Percentiles rank a stretch among this genome's conserved stretches.
Conservation (phyloP, 345 rosid species). For the Abelmoschus esculentus region DNA sequence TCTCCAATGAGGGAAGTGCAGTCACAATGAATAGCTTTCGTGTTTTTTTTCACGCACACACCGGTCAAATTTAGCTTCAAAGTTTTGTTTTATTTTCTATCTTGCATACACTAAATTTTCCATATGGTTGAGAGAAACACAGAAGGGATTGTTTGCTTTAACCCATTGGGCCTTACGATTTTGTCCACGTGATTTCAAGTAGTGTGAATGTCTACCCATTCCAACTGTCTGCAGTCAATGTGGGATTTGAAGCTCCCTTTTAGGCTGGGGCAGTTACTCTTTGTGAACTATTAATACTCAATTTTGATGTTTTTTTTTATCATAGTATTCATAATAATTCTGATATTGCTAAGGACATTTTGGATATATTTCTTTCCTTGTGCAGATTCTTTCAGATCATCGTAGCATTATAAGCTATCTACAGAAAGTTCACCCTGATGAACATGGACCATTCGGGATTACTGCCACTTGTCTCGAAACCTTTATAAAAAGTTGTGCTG, state of each 20-base stretch:
- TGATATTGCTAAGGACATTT: conserved; percentile 6
- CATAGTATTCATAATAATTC: background rate
- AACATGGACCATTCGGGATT: conserved; percentile 90
- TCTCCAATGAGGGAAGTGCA: conserved; percentile 3
- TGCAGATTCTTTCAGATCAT: conserved; percentile 88
- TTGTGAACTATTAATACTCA: background rate
- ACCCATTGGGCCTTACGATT: too few species aligned
- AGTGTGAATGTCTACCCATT: too few species aligned
- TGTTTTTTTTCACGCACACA: background rate
- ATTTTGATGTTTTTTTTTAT: background rate
- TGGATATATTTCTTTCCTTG: conserved; percentile 2
- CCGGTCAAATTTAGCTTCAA: background rate
- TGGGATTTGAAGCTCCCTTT: background rate
- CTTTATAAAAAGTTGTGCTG: conserved; percentile 96
- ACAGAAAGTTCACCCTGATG: conserved; percentile 96
- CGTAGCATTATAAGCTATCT: conserved; percentile 85
- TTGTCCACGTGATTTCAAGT: too few species aligned
- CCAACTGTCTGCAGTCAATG: background rate
- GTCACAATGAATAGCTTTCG: background rate
- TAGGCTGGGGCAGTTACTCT: background rate
- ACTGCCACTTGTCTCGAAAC: conserved; percentile 94
- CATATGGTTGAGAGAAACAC: background rate
- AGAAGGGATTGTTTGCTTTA: too few species aligned
- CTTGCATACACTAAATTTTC: background rate
- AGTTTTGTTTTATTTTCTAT: background rate